These are phyloP conservation scores for Phascolomyces articulosus DNA, from an alignment of 371 early-diverging fungal species.

Conservation along the genomic window DNA sequence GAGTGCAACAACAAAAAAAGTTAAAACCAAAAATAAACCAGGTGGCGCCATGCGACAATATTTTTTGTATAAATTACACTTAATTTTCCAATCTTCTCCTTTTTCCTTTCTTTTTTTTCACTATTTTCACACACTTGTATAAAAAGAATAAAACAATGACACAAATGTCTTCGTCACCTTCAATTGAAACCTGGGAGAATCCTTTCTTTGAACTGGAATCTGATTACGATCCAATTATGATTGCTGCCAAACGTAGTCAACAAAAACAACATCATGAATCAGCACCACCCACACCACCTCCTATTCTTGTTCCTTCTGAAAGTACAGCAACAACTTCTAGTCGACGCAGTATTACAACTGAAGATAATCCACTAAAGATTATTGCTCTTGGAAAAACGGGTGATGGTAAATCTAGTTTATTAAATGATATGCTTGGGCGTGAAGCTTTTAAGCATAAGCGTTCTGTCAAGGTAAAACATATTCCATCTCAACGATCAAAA, in stretches of 20 bases:
- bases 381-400: constrained; percentile 51
- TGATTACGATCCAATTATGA: constrained; percentile 36
- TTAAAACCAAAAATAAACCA: too few species aligned
- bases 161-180: background rate
- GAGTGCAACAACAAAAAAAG: too few species aligned
- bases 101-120: constrained; percentile 5
- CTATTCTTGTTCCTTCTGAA: too few species aligned
- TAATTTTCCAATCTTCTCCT: too few species aligned
- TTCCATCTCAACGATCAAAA: background rate
- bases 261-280: constrained; percentile 9
- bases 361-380: constrained; percentile 16
- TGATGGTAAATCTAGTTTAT: constrained; percentile 49
- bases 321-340: background rate
- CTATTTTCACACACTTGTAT: background rate
- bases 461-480: constrained; percentile 27
- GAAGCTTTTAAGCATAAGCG: constrained; percentile 41
- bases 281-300: too few species aligned
- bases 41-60: too few species aligned
- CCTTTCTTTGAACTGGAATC: constrained; percentile 30
- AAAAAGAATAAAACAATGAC: background rate
- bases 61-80: too few species aligned
- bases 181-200: constrained; percentile 8
- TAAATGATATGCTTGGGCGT: constrained; percentile 43
- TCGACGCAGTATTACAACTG: background rate
- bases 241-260: constrained; percentile 21